These are phyloP conservation scores for Pilobolus umbonatus DNA, from an alignment of 192 early-diverging fungal species.

Conservation along the genomic window DNA sequence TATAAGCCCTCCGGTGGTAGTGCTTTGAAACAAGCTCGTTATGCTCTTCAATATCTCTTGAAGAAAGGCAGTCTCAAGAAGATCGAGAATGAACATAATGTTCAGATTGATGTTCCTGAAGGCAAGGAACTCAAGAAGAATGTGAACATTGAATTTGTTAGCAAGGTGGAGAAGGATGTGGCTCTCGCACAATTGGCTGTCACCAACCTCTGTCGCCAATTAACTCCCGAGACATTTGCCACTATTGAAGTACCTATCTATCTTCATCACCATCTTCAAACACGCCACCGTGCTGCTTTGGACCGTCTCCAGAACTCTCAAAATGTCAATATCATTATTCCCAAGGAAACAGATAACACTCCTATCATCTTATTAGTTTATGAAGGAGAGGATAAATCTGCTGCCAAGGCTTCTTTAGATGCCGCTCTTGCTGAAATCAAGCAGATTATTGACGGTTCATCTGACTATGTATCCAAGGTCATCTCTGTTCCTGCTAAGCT, in stretches of 20 bases:
- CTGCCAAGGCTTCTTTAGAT: constrained; percentile 40
- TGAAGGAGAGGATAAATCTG: constrained; percentile 45
- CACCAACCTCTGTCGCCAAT: constrained; percentile 46
- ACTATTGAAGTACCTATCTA: constrained; percentile 73
- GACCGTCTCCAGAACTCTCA: constrained; percentile 61
- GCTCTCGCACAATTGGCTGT: constrained; percentile 57
- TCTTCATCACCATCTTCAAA: constrained; percentile 65
- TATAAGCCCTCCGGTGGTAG: constrained; percentile 47
- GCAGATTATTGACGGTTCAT: constrained; percentile 50
- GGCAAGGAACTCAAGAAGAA: constrained; percentile 38
- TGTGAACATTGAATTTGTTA: constrained; percentile 74
- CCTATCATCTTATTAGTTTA: constrained; percentile 78
- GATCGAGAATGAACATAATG: constrained; percentile 70
- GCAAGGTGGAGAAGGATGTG: constrained; percentile 55
- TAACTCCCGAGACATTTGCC: constrained; percentile 53
- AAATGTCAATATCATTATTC: constrained; percentile 76
- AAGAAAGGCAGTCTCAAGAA: constrained; percentile 65
- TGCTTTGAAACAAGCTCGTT: constrained; percentile 52
- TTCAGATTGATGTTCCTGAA: constrained; percentile 54
- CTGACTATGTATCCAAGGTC: constrained; percentile 58
- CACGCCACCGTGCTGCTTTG: constrained; percentile 56
- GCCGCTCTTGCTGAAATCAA: constrained; percentile 66
- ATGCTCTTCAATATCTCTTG: constrained; percentile 73
- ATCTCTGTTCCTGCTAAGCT: constrained; percentile 65
- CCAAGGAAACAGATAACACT: constrained; percentile 57